These are phyloP conservation scores for Cyberlindnera xylosilytica DNA, from an alignment of 805 yeast species.

Conservation along the genomic window DNA sequence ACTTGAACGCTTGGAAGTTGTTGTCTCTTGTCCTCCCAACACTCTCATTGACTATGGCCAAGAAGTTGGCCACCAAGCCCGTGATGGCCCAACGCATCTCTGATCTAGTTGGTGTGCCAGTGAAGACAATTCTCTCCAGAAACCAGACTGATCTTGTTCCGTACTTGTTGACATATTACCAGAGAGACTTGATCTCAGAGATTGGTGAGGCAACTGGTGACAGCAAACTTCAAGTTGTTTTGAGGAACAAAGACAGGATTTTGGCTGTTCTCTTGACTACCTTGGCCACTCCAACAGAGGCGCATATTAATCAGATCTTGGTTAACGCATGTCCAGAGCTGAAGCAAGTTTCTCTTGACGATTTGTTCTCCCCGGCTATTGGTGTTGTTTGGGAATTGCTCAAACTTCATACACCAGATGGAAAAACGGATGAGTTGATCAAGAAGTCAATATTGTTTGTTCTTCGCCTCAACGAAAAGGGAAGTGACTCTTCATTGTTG, in stretches of 20 bases:
- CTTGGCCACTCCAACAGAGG: constrained; percentile 44
- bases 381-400: constrained; percentile 40
- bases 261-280: constrained; percentile 57
- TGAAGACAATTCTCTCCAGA: constrained; percentile 58
- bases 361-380: constrained; percentile 27
- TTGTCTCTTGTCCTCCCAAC: constrained; percentile 77
- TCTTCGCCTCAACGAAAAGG: constrained; percentile 25
- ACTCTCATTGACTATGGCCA: constrained; percentile 61
- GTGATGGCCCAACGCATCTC: constrained; percentile 57
- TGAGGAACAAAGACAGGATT: constrained; percentile 47
- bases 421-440: constrained; percentile 26
- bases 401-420: constrained; percentile 37
- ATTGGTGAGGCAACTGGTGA: constrained; percentile 51
- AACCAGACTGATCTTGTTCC: constrained; percentile 79
- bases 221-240: constrained; percentile 44
- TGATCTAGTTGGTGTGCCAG: constrained; percentile 60
- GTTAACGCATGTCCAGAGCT: constrained; percentile 50
- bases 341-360: constrained; percentile 28
- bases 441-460: constrained; percentile 41
- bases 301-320: constrained; percentile 49
- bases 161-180: constrained; percentile 61
- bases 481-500: constrained; percentile 23
- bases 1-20: constrained; percentile 72
- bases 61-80: constrained; percentile 46
- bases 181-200: constrained; percentile 56